Evolutionary conservation across 371 early-diverging fungal species (phyloP).

Genomic region (Mucor piriformis): DNA sequence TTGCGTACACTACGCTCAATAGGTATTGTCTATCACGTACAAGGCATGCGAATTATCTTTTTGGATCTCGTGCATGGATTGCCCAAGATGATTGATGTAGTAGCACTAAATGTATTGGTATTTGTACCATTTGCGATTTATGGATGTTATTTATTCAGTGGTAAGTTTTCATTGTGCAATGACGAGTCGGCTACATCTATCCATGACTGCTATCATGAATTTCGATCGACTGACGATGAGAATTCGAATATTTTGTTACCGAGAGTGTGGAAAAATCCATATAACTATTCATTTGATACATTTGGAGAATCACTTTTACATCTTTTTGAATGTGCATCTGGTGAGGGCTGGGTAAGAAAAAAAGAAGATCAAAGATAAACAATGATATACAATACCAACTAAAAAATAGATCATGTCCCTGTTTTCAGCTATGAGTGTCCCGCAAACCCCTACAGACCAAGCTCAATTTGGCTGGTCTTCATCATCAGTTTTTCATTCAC

Average conservation of each 20-base stretch:
- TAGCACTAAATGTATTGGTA: conserved; percentile 44
- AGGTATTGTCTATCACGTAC: conserved; percentile 49
- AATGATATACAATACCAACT: background rate
- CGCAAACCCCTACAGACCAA: conserved; percentile 28
- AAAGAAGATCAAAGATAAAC: background rate
- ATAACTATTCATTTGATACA: conserved; percentile 54
- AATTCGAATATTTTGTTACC: conserved; percentile 42
- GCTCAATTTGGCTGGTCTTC: conserved; percentile 44
- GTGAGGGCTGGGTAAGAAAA: conserved; percentile 56
- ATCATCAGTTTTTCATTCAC: conserved; percentile 42
- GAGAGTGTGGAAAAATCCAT: conserved; percentile 54
- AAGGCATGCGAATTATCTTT: conserved; percentile 49
- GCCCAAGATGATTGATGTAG: conserved; percentile 53
- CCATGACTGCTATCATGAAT: conserved; percentile 46
- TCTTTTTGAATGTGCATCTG: conserved; percentile 58
- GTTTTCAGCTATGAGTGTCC: conserved; percentile 46
- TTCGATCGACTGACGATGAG: conserved; percentile 27
- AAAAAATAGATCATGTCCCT: conserved; percentile 32
- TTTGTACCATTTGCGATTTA: conserved; percentile 61
- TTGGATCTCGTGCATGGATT: conserved; percentile 51
- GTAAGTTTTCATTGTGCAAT: conserved; percentile 49
- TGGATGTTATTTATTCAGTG: conserved; percentile 53
- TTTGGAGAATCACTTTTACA: conserved; percentile 48
- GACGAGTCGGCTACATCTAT: conserved; percentile 24
- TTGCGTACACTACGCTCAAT: conserved; percentile 49